Percentiles rank a stretch among this genome's conserved stretches.
Conservation (phyloP, 2,329 filamentous ascomycete genomes). For the Periconia sp. region DNA sequence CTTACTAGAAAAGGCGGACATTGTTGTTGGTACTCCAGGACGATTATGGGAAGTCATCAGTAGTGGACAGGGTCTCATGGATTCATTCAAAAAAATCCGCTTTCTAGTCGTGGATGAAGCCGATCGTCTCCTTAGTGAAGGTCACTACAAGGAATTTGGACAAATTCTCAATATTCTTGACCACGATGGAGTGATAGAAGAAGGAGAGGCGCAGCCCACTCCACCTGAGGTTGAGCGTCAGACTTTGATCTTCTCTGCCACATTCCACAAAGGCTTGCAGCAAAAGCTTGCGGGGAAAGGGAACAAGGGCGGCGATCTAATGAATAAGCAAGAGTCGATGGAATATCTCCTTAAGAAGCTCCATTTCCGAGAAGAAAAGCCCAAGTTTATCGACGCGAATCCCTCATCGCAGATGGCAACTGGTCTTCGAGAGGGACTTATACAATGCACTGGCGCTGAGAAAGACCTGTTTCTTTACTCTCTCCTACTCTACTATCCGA, state of each 20-base stretch:
- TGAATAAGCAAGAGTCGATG: conserved; percentile 81
- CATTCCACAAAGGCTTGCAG: conserved; percentile 89
- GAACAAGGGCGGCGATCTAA: conserved; percentile 65
- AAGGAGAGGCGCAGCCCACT: conserved; percentile 35
- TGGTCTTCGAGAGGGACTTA: conserved; percentile 82
- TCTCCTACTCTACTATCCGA: conserved; percentile 80
- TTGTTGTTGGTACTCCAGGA: conserved; percentile 92
- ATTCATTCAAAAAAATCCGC: conserved; percentile 72
- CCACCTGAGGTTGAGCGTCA: conserved; percentile 63
- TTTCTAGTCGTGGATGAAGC: conserved; percentile 95
- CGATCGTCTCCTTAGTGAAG: conserved; percentile 87
- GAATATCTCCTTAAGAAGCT: conserved; percentile 91
- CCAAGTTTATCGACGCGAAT: conserved; percentile 91
- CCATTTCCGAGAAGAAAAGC: conserved; percentile 82
- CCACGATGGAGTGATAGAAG: conserved; percentile 60
- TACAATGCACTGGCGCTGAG: conserved; percentile 91
- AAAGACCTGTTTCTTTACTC: conserved; percentile 97
- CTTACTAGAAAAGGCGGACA: conserved; percentile 81
- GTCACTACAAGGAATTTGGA: conserved; percentile 92
- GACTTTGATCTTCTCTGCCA: conserved; percentile 95
- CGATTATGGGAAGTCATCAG: conserved; percentile 94
- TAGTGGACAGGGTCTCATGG: conserved; percentile 71
- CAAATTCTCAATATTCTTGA: conserved; percentile 86
- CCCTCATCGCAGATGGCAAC: conserved; percentile 88
- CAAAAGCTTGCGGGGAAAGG: conserved; percentile 83